Percentiles rank a stretch among this genome's conserved stretches.
Evolutionary conservation across 495 filamentous ascomycete species (phyloP).

Genomic region (Elaphomyces granulatus): DNA sequence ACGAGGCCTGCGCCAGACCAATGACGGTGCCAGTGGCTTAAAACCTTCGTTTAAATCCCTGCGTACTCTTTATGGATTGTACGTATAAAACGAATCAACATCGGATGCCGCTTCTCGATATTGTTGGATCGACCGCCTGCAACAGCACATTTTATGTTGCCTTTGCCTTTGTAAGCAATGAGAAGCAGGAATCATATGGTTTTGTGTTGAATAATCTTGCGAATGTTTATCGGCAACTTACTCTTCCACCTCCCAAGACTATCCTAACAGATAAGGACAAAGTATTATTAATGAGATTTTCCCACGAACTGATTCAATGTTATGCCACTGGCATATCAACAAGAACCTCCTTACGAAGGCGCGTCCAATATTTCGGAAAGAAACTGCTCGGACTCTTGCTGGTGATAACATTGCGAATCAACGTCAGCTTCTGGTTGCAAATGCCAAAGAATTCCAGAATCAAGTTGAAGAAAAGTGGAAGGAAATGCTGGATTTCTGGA

Average conservation of each 20-base stretch:
- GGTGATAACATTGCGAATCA: background rate
- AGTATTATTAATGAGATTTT: background rate
- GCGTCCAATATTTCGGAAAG: background rate
- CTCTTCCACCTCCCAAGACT: background rate
- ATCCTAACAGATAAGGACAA: background rate
- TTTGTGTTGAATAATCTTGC: background rate
- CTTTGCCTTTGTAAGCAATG: slow-evolving; percentile 1
- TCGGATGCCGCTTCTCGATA: no score
- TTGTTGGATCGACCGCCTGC: background rate
- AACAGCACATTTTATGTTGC: background rate
- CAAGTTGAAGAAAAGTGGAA: background rate
- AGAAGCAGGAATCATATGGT: background rate
- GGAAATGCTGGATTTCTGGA: background rate
- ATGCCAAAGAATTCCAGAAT: background rate
- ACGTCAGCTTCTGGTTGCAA: background rate
- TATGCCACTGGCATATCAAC: background rate
- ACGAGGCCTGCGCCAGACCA: no score
- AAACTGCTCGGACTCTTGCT: background rate
- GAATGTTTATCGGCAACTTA: background rate
- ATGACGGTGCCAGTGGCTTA: no score
- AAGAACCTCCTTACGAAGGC: background rate
- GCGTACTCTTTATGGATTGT: no score
- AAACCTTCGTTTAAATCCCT: no score
- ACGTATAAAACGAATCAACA: no score
- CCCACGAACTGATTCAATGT: no score